A percentile compares a stretch with the other conserved stretches of the same genome.
Conservation (phyloP, 345 rosid species). For the Aquilaria yunnanensis region DNA sequence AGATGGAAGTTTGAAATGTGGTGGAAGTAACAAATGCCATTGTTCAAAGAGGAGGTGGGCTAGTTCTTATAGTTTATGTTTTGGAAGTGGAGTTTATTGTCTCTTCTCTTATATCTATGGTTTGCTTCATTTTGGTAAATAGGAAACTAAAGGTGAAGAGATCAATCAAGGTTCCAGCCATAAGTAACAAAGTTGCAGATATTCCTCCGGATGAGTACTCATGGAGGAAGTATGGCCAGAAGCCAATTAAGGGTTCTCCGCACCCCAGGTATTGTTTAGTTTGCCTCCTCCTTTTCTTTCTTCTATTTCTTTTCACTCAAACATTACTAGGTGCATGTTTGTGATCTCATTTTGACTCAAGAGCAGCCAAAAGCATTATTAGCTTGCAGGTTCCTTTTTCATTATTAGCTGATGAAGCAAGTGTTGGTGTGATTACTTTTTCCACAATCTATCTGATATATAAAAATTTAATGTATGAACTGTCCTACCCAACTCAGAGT, state of each 20-base stretch:
- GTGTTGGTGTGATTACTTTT: not conserved
- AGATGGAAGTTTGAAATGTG: conserved; percentile 60
- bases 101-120: not conserved
- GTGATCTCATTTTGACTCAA: too few relatives aligned
- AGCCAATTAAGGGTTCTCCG: conserved; percentile 80
- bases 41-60: conserved; percentile 73
- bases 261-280: conserved; percentile 52
- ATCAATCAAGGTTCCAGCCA: conserved; percentile 80
- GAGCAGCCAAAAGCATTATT: too few relatives aligned
- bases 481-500: too few relatives aligned
- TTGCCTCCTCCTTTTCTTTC: not conserved
- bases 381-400: not conserved
- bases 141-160: conserved; percentile 65
- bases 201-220: conserved; percentile 84
- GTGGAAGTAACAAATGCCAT: conserved; percentile 54
- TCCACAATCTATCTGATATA: too few relatives aligned
- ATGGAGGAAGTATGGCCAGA: conserved; percentile 87
- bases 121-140: conserved; percentile 1
- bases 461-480: too few relatives aligned
- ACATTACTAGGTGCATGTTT: too few relatives aligned
- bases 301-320: not conserved
- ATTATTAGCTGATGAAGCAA: not conserved
- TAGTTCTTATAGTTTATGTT: not conserved
- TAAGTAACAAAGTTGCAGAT: conserved; percentile 79
- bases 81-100: not conserved